A percentile compares a stretch with the other conserved stretches of the same genome.
Conservation (phyloP, 768 basidiomycete species). For the Russula compacta region DNA sequence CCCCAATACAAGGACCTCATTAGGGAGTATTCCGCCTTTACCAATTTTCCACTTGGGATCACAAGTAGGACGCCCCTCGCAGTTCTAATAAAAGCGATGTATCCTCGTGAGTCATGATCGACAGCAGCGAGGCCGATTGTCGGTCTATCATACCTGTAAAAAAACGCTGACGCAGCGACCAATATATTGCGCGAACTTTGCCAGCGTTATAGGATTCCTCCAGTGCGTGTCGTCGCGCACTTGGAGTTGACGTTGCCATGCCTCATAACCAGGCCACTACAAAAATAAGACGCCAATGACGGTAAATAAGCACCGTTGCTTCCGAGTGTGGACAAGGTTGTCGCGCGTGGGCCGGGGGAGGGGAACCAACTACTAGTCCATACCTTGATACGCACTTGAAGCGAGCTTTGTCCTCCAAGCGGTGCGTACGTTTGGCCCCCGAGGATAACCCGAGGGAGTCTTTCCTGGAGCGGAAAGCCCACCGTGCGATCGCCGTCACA, state of each 20-base stretch:
- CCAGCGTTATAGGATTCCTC: not conserved
- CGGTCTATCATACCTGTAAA: not conserved
- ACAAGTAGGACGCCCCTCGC: not conserved
- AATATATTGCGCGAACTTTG: not conserved
- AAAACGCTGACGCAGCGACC: not conserved
- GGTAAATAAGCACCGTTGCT: not conserved
- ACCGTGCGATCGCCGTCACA: not conserved
- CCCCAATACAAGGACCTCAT: not conserved
- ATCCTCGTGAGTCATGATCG: not conserved
- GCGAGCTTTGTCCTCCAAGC: not conserved
- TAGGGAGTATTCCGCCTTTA: not conserved
- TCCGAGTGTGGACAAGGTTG: not conserved
- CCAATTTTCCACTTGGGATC: not conserved
- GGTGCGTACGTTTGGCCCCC: not conserved
- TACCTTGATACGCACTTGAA: not conserved
- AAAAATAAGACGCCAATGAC: not conserved
- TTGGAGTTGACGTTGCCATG: not conserved
- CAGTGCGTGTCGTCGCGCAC: not conserved
- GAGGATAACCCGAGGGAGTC: not conserved
- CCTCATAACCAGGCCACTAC: not conserved
- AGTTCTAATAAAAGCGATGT: not conserved
- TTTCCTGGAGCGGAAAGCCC: not conserved
- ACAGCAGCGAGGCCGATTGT: not conserved
- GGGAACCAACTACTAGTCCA: too few relatives aligned
- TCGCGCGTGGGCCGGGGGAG: too few relatives aligned